Conservation (phyloP, 225 moss, liverwort and hornwort genomes). For the Marchantia paleacea region DNA sequence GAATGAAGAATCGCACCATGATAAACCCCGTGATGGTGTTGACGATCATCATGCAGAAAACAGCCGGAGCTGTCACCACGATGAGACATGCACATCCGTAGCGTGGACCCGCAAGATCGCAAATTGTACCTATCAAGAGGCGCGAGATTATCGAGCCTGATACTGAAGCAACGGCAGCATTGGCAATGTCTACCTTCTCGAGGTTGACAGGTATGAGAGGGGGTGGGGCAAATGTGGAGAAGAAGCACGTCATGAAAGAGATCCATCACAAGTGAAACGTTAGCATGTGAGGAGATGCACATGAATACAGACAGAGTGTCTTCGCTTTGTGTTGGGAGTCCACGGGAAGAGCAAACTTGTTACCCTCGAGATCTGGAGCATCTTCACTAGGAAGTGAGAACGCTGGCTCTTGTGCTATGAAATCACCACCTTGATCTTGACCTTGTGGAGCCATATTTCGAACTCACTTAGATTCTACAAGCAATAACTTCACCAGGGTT, state of each 20-base stretch:
- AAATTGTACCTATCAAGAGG: slow-evolving; percentile 63
- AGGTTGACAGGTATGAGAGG: slow-evolving; percentile 65
- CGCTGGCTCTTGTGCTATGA: no score
- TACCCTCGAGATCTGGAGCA: slow-evolving; percentile 20
- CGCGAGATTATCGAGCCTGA: slow-evolving; percentile 66
- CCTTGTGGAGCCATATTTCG: no score
- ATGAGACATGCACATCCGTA: slow-evolving; percentile 67
- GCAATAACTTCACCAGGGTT: no score
- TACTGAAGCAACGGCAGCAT: slow-evolving; percentile 60
- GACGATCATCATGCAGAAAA: slow-evolving; percentile 62
- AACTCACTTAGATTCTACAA: no score
- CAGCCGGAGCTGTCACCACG: slow-evolving; percentile 54
- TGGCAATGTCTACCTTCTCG: slow-evolving; percentile 50
- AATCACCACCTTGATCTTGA: no score
- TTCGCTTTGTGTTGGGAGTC: slow-evolving; percentile 74
- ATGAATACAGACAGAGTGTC: slow-evolving; percentile 50
- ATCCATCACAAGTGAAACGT: slow-evolving; percentile 69
- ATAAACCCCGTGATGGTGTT: slow-evolving; percentile 41
- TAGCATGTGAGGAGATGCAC: slow-evolving; percentile 68
- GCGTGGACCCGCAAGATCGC: slow-evolving; percentile 66
- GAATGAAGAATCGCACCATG: slow-evolving; percentile 63
- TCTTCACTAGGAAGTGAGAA: not conserved
- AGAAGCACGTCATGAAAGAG: slow-evolving; percentile 71
- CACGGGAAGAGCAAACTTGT: slow-evolving; percentile 58
- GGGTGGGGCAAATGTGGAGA: slow-evolving; percentile 74